These are phyloP conservation scores for Myriosclerotinia duriaeana DNA, from an alignment of 2,329 filamentous ascomycete genomes.

Conservation along the genomic window DNA sequence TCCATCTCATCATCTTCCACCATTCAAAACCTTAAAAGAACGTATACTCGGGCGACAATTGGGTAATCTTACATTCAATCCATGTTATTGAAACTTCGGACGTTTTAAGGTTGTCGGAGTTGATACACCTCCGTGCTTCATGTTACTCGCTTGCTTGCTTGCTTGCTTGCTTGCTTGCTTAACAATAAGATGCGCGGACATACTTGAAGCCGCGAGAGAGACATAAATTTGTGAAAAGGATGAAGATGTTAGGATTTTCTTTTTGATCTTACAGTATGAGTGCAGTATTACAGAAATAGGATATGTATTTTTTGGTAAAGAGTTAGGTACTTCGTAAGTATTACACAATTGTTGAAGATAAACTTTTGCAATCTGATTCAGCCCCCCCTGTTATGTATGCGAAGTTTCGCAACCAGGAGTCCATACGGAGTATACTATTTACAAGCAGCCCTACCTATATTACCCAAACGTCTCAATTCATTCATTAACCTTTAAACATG, in stretches of 20 bases:
- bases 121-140: constrained; percentile 36
- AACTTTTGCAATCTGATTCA: not conserved
- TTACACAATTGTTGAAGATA: not conserved
- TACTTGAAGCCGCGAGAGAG: constrained; percentile 3
- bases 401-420: not conserved
- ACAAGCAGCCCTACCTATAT: not conserved
- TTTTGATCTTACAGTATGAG: not conserved
- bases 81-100: constrained; percentile 29
- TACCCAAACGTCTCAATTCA: constrained; percentile 1
- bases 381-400: not conserved
- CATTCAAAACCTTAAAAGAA: not conserved
- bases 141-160: constrained; percentile 26
- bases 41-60: not conserved
- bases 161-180: constrained; percentile 28
- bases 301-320: not conserved
- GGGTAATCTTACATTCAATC: not conserved
- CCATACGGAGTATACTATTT: not conserved
- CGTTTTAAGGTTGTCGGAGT: constrained; percentile 31
- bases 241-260: no score
- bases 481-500: not conserved
- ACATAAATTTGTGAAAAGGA: not conserved
- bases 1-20: not conserved
- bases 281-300: not conserved
- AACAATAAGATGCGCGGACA: constrained; percentile 25
- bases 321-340: not conserved